These are phyloP conservation scores for Themeda triandra DNA, from an alignment of 176 grass and related monocot species.

Conservation along the genomic window DNA sequence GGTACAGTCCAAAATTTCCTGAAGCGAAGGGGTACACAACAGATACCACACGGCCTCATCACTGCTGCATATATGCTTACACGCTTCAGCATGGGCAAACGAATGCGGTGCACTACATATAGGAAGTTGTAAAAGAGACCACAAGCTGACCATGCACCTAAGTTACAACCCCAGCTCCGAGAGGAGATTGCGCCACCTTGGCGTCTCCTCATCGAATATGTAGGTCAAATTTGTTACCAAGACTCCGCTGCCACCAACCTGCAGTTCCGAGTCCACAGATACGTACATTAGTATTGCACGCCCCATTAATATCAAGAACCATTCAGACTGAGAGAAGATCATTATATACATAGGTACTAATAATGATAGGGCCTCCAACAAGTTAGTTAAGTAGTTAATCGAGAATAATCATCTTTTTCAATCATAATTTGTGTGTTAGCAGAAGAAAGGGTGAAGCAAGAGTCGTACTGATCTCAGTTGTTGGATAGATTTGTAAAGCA, in stretches of 20 bases:
- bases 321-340: not conserved
- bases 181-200: slow-evolving; percentile 80
- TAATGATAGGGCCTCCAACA: not conserved
- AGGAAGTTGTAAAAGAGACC: not conserved
- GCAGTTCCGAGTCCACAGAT: slow-evolving; percentile 1
- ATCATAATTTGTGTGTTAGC: not conserved
- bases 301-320: not conserved
- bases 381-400: not conserved
- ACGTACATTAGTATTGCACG: not conserved
- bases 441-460: slow-evolving; percentile 4
- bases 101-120: not conserved
- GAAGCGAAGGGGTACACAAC: not conserved
- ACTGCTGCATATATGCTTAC: slow-evolving; percentile 14
- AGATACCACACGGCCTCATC: not conserved
- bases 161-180: slow-evolving; percentile 69
- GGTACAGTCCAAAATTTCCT: not conserved
- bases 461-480: slow-evolving; percentile 85
- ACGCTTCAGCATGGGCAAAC: not conserved
- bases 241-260: slow-evolving; percentile 90
- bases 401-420: not conserved
- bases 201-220: slow-evolving; percentile 95
- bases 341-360: not conserved
- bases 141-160: not conserved
- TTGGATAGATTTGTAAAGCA: slow-evolving; percentile 87
- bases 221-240: slow-evolving; percentile 92